Conservation (phyloP, 2,329 filamentous ascomycete genomes). For the Alternaria metachromatica region DNA sequence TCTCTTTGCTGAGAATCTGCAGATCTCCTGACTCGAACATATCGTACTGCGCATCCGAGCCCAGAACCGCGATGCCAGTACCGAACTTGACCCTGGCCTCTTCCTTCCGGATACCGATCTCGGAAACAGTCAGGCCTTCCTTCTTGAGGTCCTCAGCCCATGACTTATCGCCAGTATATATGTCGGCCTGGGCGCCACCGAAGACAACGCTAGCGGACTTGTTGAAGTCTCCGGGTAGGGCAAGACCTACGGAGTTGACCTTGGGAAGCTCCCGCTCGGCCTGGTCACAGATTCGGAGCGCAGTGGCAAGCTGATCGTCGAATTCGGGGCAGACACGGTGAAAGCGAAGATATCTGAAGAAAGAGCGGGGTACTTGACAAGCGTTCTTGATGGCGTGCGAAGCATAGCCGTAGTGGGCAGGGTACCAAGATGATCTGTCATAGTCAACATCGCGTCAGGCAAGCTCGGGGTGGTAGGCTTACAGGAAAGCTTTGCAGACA, state of each 20-base stretch:
- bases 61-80: conserved; percentile 58
- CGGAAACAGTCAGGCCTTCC: conserved; percentile 22
- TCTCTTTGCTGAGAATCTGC: conserved; percentile 28
- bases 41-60: conserved; percentile 51
- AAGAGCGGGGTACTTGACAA: conserved; percentile 77
- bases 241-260: conserved; percentile 58
- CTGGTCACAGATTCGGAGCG: conserved; percentile 69
- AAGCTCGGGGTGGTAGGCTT: conserved; percentile 43
- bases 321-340: conserved; percentile 90
- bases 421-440: conserved; percentile 60
- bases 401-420: conserved; percentile 63
- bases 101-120: conserved; percentile 52
- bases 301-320: conserved; percentile 68
- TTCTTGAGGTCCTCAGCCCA: conserved; percentile 50
- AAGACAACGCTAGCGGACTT: conserved; percentile 74
- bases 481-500: conserved; percentile 81
- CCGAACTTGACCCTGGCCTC: conserved; percentile 59
- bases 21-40: conserved; percentile 31
- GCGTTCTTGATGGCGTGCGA: conserved; percentile 62
- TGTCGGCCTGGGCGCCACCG: conserved; percentile 58
- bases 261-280: conserved; percentile 72
- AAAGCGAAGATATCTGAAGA: conserved; percentile 83
- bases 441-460: conserved; percentile 14
- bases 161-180: conserved; percentile 49
- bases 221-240: conserved; percentile 81